These are phyloP conservation scores for Debaryomycetaceae sp. DNA, from an alignment of 1,139 yeast species.

Conservation along the genomic window DNA sequence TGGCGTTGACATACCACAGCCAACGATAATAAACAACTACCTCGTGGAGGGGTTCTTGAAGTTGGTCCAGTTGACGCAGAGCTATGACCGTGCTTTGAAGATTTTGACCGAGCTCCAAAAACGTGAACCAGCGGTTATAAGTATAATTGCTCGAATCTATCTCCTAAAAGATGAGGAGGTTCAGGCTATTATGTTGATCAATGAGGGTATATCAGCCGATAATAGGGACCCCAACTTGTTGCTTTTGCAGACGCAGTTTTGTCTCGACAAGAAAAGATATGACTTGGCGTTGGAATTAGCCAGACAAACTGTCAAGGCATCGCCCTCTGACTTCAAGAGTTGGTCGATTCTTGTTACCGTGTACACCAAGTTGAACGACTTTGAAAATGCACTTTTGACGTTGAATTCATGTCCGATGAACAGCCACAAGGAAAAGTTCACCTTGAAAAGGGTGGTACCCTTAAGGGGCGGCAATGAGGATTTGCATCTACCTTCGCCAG, in stretches of 20 bases:
- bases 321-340: conserved; percentile 80
- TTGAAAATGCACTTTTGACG: conserved; percentile 71
- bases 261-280: conserved; percentile 58
- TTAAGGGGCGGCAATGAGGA: conserved; percentile 51
- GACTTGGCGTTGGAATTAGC: conserved; percentile 77
- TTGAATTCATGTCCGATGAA: conserved; percentile 93
- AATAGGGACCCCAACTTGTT: conserved; percentile 61
- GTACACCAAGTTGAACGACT: conserved; percentile 67
- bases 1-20: conserved; percentile 63
- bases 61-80: conserved; percentile 61
- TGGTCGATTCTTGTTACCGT: conserved; percentile 77
- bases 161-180: conserved; percentile 68
- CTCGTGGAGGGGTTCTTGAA: conserved; percentile 71
- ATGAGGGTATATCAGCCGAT: conserved; percentile 51
- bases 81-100: conserved; percentile 55
- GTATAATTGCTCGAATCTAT: conserved; percentile 53
- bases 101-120: conserved; percentile 41
- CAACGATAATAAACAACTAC: conserved; percentile 66
- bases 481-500: conserved; percentile 71
- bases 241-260: conserved; percentile 66
- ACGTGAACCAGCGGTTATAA: conserved; percentile 47
- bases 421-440: conserved; percentile 58
- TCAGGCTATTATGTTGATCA: conserved; percentile 66
- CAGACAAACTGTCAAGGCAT: conserved; percentile 66
- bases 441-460: conserved; percentile 54